phyloP scores from a whole-genome alignment of 495 filamentous ascomycete genomes.

The Neurospora africana region DNA sequence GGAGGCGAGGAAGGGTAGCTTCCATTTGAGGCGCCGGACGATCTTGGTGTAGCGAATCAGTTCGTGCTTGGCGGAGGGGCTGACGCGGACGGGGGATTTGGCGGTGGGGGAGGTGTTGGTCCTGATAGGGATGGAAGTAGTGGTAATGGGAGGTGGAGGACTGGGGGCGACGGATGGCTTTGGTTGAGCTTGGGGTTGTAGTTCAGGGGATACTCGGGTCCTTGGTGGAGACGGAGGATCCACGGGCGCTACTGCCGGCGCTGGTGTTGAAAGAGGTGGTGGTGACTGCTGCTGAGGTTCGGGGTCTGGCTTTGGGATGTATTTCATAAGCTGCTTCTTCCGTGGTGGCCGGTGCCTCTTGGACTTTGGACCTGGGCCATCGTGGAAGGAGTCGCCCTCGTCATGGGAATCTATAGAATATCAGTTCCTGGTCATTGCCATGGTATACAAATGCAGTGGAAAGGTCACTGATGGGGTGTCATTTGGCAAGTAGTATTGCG shows the following conservation, averaged over 20 bases:
- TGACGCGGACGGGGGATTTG: background rate
- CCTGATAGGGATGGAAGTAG: background rate
- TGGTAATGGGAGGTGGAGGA: background rate
- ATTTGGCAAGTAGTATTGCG: background rate
- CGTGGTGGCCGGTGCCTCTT: background rate
- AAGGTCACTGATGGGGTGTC: background rate
- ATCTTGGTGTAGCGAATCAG: slow-evolving; percentile 47
- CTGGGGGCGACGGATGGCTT: background rate
- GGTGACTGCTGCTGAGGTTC: slow-evolving; percentile 1
- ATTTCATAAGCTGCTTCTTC: background rate
- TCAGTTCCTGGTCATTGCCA: background rate
- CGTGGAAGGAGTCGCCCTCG: background rate
- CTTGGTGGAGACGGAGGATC: background rate
- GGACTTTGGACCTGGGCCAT: background rate
- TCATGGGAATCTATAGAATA: background rate
- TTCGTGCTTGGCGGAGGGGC: slow-evolving; percentile 29
- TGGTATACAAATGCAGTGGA: background rate
- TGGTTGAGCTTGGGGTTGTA: background rate
- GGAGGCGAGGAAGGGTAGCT: slow-evolving; percentile 43
- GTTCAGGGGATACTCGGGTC: background rate
- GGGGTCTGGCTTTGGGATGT: background rate
- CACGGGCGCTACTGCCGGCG: background rate
- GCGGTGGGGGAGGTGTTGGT: background rate
- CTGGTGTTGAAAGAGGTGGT: background rate
- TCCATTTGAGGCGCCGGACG: slow-evolving; percentile 48